Conservation (phyloP, 768 basidiomycete genomes). For the Mycena olivaceomarginata region DNA sequence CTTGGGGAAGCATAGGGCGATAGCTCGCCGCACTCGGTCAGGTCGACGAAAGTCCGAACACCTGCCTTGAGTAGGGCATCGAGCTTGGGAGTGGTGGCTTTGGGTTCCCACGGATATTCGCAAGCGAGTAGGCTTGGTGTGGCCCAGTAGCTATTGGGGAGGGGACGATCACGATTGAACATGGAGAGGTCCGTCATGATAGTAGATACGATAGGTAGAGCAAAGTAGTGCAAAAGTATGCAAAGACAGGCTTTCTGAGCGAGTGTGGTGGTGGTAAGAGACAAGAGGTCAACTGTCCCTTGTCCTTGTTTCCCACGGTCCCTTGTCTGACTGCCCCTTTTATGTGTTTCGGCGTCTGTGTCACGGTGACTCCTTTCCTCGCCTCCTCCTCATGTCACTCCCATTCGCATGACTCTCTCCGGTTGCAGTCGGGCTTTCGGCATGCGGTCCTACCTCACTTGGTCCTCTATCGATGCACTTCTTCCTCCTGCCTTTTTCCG, state of each 20-base stretch:
- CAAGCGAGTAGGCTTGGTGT: constrained; percentile 83
- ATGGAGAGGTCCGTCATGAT: constrained; percentile 24
- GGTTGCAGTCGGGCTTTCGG: neutral
- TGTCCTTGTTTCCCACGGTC: neutral
- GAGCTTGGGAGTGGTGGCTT: constrained; percentile 77
- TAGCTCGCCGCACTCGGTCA: constrained; percentile 89
- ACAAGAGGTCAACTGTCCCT: constrained; percentile 26
- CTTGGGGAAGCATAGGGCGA: constrained; percentile 69
- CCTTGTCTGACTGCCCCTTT: neutral
- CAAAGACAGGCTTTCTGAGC: constrained; percentile 27
- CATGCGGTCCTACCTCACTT: constrained; percentile 13
- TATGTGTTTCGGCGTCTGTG: neutral
- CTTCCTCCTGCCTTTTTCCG: too few species aligned
- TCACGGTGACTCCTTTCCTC: neutral
- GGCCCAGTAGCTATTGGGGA: constrained; percentile 93
- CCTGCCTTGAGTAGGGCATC: constrained; percentile 83
- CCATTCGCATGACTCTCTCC: constrained; percentile 1
- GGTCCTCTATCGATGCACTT: neutral
- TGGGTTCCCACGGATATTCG: constrained; percentile 88
- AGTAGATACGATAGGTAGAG: neutral
- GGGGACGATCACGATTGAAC: constrained; percentile 67
- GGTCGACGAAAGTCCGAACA: constrained; percentile 88
- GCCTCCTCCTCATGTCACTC: constrained; percentile 22
- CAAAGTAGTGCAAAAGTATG: constrained; percentile 26
- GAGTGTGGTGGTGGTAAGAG: constrained; percentile 35